These are phyloP conservation scores for Phlyctochytrium arcticum DNA, from an alignment of 192 early-diverging fungal genomes.

Conservation along the genomic window DNA sequence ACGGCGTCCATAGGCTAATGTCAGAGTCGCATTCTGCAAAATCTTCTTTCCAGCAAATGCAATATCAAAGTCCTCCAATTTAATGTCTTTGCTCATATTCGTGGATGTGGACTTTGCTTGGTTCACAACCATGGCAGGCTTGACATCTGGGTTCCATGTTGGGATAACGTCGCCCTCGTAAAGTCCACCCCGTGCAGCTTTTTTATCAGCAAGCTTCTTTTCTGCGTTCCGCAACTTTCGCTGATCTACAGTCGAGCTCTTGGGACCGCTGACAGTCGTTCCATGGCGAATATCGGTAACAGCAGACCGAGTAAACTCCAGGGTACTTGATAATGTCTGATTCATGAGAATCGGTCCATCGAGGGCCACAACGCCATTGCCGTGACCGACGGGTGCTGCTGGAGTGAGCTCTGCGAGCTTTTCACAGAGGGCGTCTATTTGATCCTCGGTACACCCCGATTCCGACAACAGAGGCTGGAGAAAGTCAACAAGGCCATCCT, in stretches of 20 bases:
- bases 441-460: conserved; percentile 29
- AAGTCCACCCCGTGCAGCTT: conserved; percentile 73
- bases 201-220: conserved; percentile 85
- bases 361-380: conserved; percentile 54
- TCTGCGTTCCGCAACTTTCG: conserved; percentile 89
- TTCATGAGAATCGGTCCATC: conserved; percentile 69
- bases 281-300: conserved; percentile 42
- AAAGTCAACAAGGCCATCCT: conserved; percentile 43
- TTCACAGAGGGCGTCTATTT: conserved; percentile 67
- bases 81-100: conserved; percentile 90
- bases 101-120: conserved; percentile 83
- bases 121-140: conserved; percentile 73
- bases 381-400: conserved; percentile 15
- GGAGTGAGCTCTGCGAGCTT: conserved; percentile 57
- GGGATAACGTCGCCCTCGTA: conserved; percentile 60
- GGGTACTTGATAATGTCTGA: conserved; percentile 56
- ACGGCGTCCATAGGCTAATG: conserved; percentile 80
- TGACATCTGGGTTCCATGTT: conserved; percentile 51
- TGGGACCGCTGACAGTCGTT: conserved; percentile 27
- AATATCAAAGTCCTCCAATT: conserved; percentile 96
- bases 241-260: conserved; percentile 42
- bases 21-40: conserved; percentile 78
- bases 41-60: conserved; percentile 89
- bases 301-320: conserved; percentile 6
- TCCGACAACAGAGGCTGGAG: conserved; percentile 43